Conservation (phyloP, 2,329 filamentous ascomycete genomes). For the Venturia asperata region DNA sequence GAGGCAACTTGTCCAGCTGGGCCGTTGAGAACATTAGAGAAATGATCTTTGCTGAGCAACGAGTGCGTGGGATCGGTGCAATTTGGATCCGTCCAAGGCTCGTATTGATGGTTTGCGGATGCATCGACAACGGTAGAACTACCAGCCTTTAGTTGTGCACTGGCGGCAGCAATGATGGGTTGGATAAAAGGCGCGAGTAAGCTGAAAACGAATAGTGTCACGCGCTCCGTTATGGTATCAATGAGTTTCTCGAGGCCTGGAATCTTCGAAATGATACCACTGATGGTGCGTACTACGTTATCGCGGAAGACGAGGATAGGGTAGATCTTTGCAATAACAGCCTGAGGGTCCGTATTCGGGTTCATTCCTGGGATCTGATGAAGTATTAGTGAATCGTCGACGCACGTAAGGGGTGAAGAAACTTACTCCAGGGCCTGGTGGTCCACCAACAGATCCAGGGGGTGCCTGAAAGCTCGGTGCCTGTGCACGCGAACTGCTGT, state of each 20-base stretch:
- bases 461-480: conserved; percentile 34
- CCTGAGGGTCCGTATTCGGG: conserved; percentile 58
- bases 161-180: conserved; percentile 82
- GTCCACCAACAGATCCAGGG: conserved; percentile 39
- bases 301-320: conserved; percentile 74
- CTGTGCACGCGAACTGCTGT: conserved; percentile 38
- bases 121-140: conserved; percentile 61
- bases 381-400: neutral
- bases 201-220: conserved; percentile 86
- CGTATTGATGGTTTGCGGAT: conserved; percentile 44
- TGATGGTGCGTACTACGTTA: conserved; percentile 74
- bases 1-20: conserved; percentile 44
- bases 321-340: conserved; percentile 62
- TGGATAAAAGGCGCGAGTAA: conserved; percentile 86
- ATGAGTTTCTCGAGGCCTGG: conserved; percentile 84
- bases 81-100: conserved; percentile 43
- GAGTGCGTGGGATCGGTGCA: conserved; percentile 45
- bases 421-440: conserved; percentile 45
- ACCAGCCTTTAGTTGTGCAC: conserved; percentile 75
- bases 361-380: conserved; percentile 57
- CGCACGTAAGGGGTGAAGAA: neutral
- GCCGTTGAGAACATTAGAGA: conserved; percentile 44
- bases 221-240: conserved; percentile 85
- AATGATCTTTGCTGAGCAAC: conserved; percentile 47
- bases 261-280: conserved; percentile 78